Evolutionary conservation across 169 alveolate genomes (phyloP), one percentile per base, ranked within the genome.

Genomic region (Theileria parva): DNA sequence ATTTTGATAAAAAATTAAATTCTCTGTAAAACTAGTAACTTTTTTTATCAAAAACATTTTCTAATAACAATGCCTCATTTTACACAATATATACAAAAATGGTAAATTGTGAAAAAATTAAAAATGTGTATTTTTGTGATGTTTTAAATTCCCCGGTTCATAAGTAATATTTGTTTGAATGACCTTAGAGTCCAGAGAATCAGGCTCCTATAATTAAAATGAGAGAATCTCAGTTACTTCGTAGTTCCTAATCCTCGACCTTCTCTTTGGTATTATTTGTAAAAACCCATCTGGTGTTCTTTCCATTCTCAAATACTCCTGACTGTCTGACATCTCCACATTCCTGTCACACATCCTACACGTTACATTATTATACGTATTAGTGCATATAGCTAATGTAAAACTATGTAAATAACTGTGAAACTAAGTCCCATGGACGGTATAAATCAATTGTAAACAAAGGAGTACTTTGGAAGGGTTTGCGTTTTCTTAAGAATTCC

Each of bases 241-340:
- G 53, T 44, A 25, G 32, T 21, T 57, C 66, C 66, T 78, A 17
- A 77, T 77, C 11, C 86, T 37, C 15, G 90, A 84, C 15, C 90
- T 30, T 25, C 90, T 30, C 21, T 65, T 84, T 17, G 90, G 90
- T 34, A 84, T 70, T 25, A 77, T 55, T 51, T 84, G 90, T 21
- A 84, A 70, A 53, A 84, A 84, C n/a, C 90, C 90, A 28, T 84
- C 90, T 53, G 81, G 68, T 2, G 90, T 77, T 5, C 90, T 67
- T 25, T 84, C 77, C 90, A 84, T 84, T 23, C 81, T 23, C 25
- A 84, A 70, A 53, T 70, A 77, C 65, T 84, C 90, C 59, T 84
- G 90, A 75, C 90, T 84, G 32, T 84, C 90, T 25, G 76, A 67
- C 30, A 65, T 77, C 73, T 84, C 90, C 50, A 84, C 67, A 8